Conservation (phyloP, 106 monocot genomes). For the Ottelia alismoides region DNA sequence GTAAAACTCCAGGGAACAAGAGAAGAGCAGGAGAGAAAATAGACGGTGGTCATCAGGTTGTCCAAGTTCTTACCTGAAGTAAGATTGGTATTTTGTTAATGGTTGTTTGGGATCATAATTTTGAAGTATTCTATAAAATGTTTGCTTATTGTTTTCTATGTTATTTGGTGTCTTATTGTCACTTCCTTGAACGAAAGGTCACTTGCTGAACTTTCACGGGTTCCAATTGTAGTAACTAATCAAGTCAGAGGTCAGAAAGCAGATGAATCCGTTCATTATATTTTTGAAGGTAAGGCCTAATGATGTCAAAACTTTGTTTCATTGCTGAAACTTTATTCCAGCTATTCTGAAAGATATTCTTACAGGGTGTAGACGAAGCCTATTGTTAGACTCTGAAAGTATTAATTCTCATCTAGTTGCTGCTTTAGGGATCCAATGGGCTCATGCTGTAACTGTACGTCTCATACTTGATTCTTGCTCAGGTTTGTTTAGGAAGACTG, state of each 20-base stretch:
- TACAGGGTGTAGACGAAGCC: slow-evolving; percentile 28
- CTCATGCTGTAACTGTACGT: slow-evolving; percentile 84
- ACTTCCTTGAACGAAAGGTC: slow-evolving; percentile 33
- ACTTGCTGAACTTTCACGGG: slow-evolving; percentile 86
- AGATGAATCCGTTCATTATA: slow-evolving; percentile 38
- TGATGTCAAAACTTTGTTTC: background rate
- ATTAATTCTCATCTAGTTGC: slow-evolving; percentile 46
- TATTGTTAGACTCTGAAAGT: slow-evolving; percentile 18
- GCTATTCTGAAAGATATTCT: background rate
- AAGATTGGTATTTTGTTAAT: slow-evolving; percentile 9
- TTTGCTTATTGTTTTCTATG: no score
- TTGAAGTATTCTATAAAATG: no score
- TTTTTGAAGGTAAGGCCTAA: slow-evolving; percentile 54
- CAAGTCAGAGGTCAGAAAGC: slow-evolving; percentile 70
- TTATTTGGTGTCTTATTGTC: no score
- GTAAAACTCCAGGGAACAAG: slow-evolving; percentile 70
- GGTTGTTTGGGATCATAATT: background rate
- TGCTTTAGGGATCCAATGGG: slow-evolving; percentile 92
- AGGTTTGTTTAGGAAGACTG: slow-evolving; percentile 32
- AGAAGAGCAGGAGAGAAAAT: slow-evolving; percentile 17
- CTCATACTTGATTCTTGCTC: slow-evolving; percentile 87
- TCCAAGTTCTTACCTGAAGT: slow-evolving; percentile 85
- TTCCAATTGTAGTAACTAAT: slow-evolving; percentile 86
- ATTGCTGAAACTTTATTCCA: background rate
- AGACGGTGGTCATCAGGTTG: slow-evolving; percentile 30